Evolutionary conservation across 768 basidiomycete genomes (phyloP), one percentile per base, ranked within the genome.

Genomic region (Boletus reticuloceps): DNA sequence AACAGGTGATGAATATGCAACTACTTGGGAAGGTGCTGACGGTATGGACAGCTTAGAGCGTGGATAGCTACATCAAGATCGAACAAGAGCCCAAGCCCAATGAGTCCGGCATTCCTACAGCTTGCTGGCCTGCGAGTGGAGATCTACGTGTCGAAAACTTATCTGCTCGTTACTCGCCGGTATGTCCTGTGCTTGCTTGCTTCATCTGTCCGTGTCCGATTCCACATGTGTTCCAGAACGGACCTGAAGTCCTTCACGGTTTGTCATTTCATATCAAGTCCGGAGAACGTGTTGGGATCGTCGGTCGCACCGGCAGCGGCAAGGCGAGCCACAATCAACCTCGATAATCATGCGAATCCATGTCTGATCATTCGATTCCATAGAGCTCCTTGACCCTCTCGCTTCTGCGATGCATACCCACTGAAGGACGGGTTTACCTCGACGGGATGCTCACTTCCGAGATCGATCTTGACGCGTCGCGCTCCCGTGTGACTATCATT

Each of bases 121-220:
- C 31, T 8, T n/a, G 19, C 45, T 34, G 32, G 45, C 45, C 45
- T n/a, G 12, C 36, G 9, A 48, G 20, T 6, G 47, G 47, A 37
- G 47, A 48, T 16, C 19, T 48, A n/a, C 36, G 25, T 1, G 54
- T 56, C 12, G 47, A 57, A 11, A 43, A 56, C 32, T n/a, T 57
- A 5, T 56, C 36, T 29, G 53, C 55, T 47, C 37, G 56, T 19
- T 49, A 56, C 34, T 55, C 41, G 1, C 45, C n/a, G 17, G 55
- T 55, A 10, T 5, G 41, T n/a, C 13, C 20, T 36, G 9, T 27
- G 27, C 27, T 27, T 34, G 13, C 34, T 34, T 27, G 32, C 14
- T 37, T 22, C 20, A 36, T 36, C 7, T 10, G 20, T 22, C 46
- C 16, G 14, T 47, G 9, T 36, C 32, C 20, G 2, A 20, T 12